Evolutionary conservation across 371 early-diverging fungal species (phyloP), one percentile per base, ranked within the genome.

Genomic region (Actinomortierella ambigua): DNA sequence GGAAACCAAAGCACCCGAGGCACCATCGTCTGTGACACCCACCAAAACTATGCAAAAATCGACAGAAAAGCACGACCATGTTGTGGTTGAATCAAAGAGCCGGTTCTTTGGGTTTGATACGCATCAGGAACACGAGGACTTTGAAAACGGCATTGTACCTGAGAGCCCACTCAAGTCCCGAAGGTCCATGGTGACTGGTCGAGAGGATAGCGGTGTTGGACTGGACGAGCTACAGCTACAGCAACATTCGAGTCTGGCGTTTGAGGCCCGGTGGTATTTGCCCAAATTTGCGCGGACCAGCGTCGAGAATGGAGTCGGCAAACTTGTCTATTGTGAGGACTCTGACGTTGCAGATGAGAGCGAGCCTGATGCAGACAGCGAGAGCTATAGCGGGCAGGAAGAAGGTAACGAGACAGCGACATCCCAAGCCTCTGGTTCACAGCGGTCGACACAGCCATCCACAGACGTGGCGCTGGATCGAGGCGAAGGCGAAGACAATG

Each of bases 181-280:
- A 3, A 43, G 41, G 24, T 44, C 55, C 1, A 23, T 26, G n/a
- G 22, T 57, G 2, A 27, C 34, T 6, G 11, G 42, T 2, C 59
- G 73, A 24, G 63, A 57, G 50, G 73, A 71, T 22, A 71, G 73
- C 26, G 73, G 73, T 20, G 50, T 66, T 8, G 67, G 66, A 6
- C 23, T 66, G 43, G 73, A 66, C 20, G 66, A 63, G 18, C 50
- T 43, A 0, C 23, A 22, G 0, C 24, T 63, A 13, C 13, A 56
- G 41, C 41, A 50, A 5, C 17, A 28, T 14, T 48, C 39, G 4
- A 46, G 49, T 29, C 15, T 14, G 13, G 9, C 55, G 18, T 26
- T 3, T 24, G 20, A 2, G 44, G 7, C 23, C 28, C 1, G 26
- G 20, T 24, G 20, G 9, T n/a, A 34, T 34, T 34, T 11, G 34